phyloP scores from a whole-genome alignment of 73 alveolate genomes.

The Blepharisma japonicum region DNA sequence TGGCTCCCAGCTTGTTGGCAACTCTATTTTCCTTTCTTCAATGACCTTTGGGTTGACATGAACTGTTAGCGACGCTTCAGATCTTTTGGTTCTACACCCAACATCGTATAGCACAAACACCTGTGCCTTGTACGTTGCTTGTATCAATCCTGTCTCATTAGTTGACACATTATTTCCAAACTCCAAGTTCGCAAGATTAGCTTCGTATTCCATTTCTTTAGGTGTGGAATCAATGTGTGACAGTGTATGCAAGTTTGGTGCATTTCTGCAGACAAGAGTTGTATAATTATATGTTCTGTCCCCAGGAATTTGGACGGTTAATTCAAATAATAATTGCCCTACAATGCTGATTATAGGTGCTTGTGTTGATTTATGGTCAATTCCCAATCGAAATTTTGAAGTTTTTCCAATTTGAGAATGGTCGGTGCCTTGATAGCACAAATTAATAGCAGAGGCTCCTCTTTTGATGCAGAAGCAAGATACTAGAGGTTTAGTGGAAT shows the following conservation, averaged over 20 bases:
- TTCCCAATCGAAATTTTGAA: no score
- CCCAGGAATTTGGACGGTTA: background rate
- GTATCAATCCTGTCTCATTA: background rate
- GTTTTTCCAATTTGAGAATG: background rate
- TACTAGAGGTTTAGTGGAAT: no score
- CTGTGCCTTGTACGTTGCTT: background rate
- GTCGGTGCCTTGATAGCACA: background rate
- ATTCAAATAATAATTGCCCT: constrained; percentile 3
- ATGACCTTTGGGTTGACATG: background rate
- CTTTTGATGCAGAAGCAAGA: constrained; percentile 7
- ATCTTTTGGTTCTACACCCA: constrained; percentile 26
- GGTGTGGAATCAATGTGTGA: background rate
- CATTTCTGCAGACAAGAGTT: background rate
- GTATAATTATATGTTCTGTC: background rate
- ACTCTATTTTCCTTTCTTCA: background rate
- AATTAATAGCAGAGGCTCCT: background rate
- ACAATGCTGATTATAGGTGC: background rate
- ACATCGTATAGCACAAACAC: constrained; percentile 24
- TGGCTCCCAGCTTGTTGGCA: constrained; percentile 13
- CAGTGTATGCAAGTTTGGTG: background rate
- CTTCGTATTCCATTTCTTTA: no score
- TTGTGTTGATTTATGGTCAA: no score
- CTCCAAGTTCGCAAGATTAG: background rate
- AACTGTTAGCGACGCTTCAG: background rate
- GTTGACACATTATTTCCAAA: constrained; percentile 4